Base-by-base conservation (phyloP, 2,329 filamentous ascomycete genomes). In the Coniochaeta sp. region DNA sequence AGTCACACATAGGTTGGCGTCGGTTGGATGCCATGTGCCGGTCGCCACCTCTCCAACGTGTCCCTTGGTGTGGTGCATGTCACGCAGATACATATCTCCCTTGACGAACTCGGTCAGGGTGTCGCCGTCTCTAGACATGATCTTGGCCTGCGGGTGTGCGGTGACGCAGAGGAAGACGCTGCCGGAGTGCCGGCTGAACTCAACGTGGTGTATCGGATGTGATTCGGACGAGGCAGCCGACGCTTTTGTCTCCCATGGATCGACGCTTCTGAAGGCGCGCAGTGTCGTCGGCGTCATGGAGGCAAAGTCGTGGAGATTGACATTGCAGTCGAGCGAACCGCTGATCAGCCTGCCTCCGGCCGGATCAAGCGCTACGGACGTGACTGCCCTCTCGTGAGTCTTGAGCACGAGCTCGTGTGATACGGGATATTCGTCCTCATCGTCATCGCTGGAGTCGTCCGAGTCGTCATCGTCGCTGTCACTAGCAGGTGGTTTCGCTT, bases 41-140 rank as follows among this genome's bases (percentile, higher is more conserved):
- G 86, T 87, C 3, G 90, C 91, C 35, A 96, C 82, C 68, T 96
- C 94, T 4, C 91, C 91, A 50, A 96, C 85, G 69, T 99, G 94
- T 1, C 94, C 94, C 66, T 96, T 97, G 4, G 94, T 99, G 66
- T 97, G 91, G 69, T 96, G 83, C 87, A 97, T 95, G 67, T 99
- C 94, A 51, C 92, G 82, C 58, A 99, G 72, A 63, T 99, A 99
- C 91, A 97, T 97, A 66, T 99, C 94, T 45, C 94, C 94, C 71
- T 99, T 99, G 59, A 91, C 86, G 58, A 96, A 97, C 63, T 96
- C 91, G 1, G 86, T 86, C 48, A 95, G 61, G 7, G 87, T 78
- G 42, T 95, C 89, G 33, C 94, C 94, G 71, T 99, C 92, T 62
- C 94, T 84, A 60, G 83, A 89, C 66, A 97, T 78, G 22, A 99